Conservation (phyloP, 495 filamentous ascomycete species). For the Neurospora pannonica region DNA sequence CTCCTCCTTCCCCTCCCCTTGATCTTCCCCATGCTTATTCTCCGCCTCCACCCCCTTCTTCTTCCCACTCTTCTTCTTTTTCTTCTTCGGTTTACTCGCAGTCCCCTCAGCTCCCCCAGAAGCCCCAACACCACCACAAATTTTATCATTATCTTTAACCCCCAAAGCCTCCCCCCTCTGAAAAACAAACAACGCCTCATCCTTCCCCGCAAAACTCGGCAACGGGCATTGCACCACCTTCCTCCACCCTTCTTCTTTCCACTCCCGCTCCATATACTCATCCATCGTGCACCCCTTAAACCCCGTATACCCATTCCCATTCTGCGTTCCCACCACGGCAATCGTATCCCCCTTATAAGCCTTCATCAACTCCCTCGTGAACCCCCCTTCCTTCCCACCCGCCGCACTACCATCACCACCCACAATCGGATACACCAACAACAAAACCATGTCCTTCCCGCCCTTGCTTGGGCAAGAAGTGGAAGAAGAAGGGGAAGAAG, state of each 20-base stretch:
- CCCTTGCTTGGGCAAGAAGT: not conserved
- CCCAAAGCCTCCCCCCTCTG: constrained; percentile 19
- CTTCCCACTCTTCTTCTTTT: not conserved
- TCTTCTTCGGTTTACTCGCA: not conserved
- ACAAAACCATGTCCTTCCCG: constrained; percentile 36
- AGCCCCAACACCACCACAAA: not conserved
- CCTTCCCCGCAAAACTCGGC: constrained; percentile 47
- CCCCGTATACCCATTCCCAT: constrained; percentile 52
- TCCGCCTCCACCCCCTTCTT: not conserved
- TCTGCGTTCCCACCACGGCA: constrained; percentile 55
- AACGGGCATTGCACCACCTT: constrained; percentile 39
- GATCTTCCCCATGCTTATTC: not conserved
- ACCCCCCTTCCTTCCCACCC: constrained; percentile 27
- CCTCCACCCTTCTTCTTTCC: constrained; percentile 19
- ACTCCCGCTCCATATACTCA: constrained; percentile 44
- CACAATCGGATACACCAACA: constrained; percentile 55
- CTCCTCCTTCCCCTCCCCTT: not conserved
- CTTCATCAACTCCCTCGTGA: constrained; percentile 42
- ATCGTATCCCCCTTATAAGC: constrained; percentile 48
- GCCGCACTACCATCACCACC: constrained; percentile 23
- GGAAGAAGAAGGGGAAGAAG: not conserved
- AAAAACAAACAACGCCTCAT: constrained; percentile 45
- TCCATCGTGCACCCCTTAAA: constrained; percentile 45
- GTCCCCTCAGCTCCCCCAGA: not conserved
- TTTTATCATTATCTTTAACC: not conserved